Evolutionary conservation across 23 red algal species (phyloP).

Genomic region (Gracilaria caudata): DNA sequence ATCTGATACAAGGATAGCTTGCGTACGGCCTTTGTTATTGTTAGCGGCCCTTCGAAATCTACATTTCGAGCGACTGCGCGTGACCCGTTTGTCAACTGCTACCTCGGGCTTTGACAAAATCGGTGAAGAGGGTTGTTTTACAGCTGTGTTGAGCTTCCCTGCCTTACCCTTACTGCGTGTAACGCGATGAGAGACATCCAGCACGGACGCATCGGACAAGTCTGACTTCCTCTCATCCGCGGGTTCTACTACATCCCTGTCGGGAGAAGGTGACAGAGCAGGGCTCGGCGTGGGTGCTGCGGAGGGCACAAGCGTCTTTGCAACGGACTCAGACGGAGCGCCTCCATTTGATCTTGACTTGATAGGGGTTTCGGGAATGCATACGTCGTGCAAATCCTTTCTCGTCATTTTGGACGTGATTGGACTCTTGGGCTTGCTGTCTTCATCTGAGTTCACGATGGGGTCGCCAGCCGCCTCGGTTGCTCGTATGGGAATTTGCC

Average conservation of each 20-base stretch:
- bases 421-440: not conserved
- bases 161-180: not conserved
- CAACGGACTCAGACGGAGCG: not conserved
- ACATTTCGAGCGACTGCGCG: constrained; percentile 12
- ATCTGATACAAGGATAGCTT: not conserved
- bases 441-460: constrained; percentile 31
- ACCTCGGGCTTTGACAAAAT: not conserved
- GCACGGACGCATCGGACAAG: constrained; percentile 2
- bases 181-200: not conserved
- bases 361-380: constrained; percentile 13
- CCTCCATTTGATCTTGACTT: not conserved
- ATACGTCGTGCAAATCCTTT: not conserved
- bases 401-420: constrained; percentile 2
- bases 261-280: not conserved
- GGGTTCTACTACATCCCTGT: not conserved
- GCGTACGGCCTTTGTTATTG: not conserved
- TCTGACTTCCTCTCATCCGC: not conserved
- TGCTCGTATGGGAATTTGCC: not conserved
- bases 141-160: not conserved
- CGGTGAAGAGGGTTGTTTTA: not conserved
- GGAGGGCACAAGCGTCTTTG: not conserved
- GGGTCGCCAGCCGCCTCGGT: constrained; percentile 11
- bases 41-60: not conserved
- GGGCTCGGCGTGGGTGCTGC: constrained; percentile 5
- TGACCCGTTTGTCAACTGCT: constrained; percentile 5